phyloP scores from a whole-genome alignment of 2,329 filamentous ascomycete species.

The Stachybotrys chartarum region DNA sequence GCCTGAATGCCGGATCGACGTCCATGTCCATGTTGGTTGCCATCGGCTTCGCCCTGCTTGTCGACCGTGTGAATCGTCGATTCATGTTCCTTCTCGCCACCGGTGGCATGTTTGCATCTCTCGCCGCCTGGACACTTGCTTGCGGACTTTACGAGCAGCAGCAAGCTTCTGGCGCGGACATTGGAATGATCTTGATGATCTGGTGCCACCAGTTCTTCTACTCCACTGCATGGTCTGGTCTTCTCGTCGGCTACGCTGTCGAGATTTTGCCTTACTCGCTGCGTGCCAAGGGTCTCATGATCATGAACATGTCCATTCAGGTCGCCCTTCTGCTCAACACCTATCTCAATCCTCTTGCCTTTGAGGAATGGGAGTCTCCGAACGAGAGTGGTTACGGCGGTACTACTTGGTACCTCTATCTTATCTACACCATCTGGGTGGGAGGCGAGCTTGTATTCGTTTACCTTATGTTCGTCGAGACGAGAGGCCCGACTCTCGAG shows the following conservation, averaged over 20 bases:
- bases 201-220: constrained; percentile 8
- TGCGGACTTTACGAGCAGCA: constrained; percentile 1
- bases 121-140: not conserved
- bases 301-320: constrained; percentile 4
- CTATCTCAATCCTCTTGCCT: not conserved
- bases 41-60: constrained; percentile 1
- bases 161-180: not conserved
- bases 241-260: constrained; percentile 14
- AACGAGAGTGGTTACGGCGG: not conserved
- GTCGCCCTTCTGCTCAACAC: not conserved
- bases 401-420: not conserved
- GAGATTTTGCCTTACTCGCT: constrained; percentile 19
- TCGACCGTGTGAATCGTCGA: constrained; percentile 1
- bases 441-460: constrained; percentile 18
- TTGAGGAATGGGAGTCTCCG: not conserved
- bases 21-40: constrained; percentile 2
- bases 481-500: constrained; percentile 56
- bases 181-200: constrained; percentile 1
- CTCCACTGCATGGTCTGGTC: constrained; percentile 16
- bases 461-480: constrained; percentile 53
- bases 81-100: constrained; percentile 1
- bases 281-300: constrained; percentile 15
- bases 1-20: constrained; percentile 23
- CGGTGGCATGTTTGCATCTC: not conserved
- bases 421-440: constrained; percentile 2